Conservation (phyloP, 2,329 filamentous ascomycete genomes). For the Thielaviopsis punctulata region DNA sequence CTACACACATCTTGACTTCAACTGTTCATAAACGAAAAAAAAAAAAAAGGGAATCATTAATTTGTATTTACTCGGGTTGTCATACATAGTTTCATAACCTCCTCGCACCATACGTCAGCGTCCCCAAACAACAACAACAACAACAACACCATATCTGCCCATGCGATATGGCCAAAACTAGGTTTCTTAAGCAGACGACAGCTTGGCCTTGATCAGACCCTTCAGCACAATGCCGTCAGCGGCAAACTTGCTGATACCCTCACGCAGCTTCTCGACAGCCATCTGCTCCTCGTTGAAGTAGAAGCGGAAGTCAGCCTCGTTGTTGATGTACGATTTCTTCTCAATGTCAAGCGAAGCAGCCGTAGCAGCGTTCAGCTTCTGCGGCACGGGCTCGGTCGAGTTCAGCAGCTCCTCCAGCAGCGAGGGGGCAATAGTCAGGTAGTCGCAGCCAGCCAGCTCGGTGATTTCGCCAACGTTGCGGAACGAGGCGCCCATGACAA, state of each 20-base stretch:
- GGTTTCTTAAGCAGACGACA: slow-evolving; percentile 38
- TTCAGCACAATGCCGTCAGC: slow-evolving; percentile 91
- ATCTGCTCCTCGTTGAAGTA: slow-evolving; percentile 99
- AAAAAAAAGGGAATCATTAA: neutral
- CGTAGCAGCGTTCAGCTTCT: slow-evolving; percentile 68
- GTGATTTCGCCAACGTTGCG: slow-evolving; percentile 92
- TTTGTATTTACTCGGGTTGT: neutral
- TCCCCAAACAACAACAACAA: neutral
- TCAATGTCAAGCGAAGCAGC: slow-evolving; percentile 56
- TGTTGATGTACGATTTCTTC: slow-evolving; percentile 80
- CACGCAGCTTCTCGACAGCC: slow-evolving; percentile 97
- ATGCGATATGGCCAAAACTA: no score
- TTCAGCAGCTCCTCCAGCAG: slow-evolving; percentile 89
- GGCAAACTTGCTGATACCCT: slow-evolving; percentile 98
- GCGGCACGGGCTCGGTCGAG: slow-evolving; percentile 62
- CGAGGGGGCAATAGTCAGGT: slow-evolving; percentile 61
- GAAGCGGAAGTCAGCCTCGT: slow-evolving; percentile 89
- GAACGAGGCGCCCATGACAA: slow-evolving; percentile 99
- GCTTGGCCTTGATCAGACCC: slow-evolving; percentile 77
- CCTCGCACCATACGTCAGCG: neutral
- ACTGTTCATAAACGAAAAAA: neutral
- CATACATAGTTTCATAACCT: neutral
- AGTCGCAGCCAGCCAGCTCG: slow-evolving; percentile 94
- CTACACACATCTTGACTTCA: neutral
- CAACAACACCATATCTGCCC: no score